Evolutionary conservation across 345 rosid species (phyloP).

Genomic region (Psidium friedrichsthalianum): DNA sequence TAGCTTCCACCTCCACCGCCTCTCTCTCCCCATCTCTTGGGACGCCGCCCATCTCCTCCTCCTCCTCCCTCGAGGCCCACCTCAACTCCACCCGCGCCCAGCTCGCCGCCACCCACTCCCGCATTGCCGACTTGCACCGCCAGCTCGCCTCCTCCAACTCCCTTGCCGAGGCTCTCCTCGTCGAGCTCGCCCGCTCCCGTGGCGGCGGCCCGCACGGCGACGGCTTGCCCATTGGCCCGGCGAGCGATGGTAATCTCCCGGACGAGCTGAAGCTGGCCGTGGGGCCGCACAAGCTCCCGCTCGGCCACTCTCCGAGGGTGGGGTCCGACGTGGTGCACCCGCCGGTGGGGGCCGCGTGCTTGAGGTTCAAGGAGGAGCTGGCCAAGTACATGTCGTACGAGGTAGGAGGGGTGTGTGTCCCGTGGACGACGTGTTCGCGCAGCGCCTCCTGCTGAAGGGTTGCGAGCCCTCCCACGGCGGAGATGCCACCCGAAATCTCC

Average conservation of each 20-base stretch:
- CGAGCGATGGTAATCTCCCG: not conserved
- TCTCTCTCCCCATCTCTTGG: not conserved
- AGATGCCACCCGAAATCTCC: conserved; percentile 34
- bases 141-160: conserved; percentile 31
- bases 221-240: not conserved
- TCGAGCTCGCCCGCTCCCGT: conserved; percentile 4
- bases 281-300: conserved; percentile 29
- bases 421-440: conserved; percentile 33
- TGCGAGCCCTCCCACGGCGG: conserved; percentile 45
- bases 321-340: conserved; percentile 26
- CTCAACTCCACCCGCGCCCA: conserved; percentile 19
- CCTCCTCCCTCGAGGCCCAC: conserved; percentile 7
- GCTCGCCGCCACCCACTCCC: conserved; percentile 15
- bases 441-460: conserved; percentile 33
- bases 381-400: conserved; percentile 28
- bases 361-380: conserved; percentile 32
- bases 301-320: conserved; percentile 20
- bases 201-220: not conserved
- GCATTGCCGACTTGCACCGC: conserved; percentile 13
- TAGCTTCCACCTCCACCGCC: not conserved
- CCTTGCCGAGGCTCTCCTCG: conserved; percentile 15
- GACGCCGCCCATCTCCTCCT: conserved; percentile 3
- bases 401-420: conserved; percentile 33
- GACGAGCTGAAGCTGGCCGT: conserved; percentile 25
- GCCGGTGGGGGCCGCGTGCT: conserved; percentile 27